Evolutionary conservation across 805 yeast species (phyloP).

Genomic region (Candida broadrunensis): DNA sequence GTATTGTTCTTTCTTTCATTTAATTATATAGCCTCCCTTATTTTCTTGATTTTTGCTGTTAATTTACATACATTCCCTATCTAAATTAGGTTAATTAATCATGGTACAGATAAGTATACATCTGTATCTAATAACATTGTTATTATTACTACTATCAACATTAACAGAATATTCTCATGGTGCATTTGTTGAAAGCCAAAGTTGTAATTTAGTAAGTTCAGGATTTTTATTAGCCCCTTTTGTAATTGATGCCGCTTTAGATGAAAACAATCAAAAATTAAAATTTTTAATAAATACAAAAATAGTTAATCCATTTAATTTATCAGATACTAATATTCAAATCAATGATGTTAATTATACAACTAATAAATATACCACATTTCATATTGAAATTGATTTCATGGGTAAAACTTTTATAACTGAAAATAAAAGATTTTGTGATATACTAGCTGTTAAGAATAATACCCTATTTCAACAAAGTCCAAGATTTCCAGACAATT

Average conservation of each 20-base stretch:
- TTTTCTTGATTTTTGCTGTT: too few relatives aligned
- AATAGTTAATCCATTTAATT: conserved; percentile 15
- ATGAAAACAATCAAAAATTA: conserved; percentile 22
- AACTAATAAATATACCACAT: conserved; percentile 47
- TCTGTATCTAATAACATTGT: too few relatives aligned
- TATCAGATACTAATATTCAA: conserved; percentile 9
- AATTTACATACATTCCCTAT: too few relatives aligned
- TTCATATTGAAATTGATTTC: conserved; percentile 44
- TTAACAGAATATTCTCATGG: conserved; percentile 9
- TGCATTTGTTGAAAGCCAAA: conserved; percentile 21
- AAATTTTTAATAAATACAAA: conserved; percentile 33
- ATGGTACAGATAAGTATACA: too few relatives aligned
- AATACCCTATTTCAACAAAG: conserved; percentile 21
- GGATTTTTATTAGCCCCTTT: conserved; percentile 19
- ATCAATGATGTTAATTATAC: conserved; percentile 43
- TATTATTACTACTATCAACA: conserved; percentile 7
- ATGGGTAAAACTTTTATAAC: conserved; percentile 40
- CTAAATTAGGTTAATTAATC: too few relatives aligned
- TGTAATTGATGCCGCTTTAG: conserved; percentile 34
- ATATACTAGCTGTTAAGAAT: conserved; percentile 34
- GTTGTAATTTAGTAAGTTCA: conserved; percentile 9
- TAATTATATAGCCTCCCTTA: too few relatives aligned
- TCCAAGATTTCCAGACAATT: conserved; percentile 18
- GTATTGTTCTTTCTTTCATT: too few relatives aligned
- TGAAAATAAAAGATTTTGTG: conserved; percentile 44